A percentile compares a stretch with the other conserved stretches of the same genome.
These are phyloP conservation scores for Talaromyces funiculosus DNA, from an alignment of 2,329 filamentous ascomycete species.

Conservation along the genomic window DNA sequence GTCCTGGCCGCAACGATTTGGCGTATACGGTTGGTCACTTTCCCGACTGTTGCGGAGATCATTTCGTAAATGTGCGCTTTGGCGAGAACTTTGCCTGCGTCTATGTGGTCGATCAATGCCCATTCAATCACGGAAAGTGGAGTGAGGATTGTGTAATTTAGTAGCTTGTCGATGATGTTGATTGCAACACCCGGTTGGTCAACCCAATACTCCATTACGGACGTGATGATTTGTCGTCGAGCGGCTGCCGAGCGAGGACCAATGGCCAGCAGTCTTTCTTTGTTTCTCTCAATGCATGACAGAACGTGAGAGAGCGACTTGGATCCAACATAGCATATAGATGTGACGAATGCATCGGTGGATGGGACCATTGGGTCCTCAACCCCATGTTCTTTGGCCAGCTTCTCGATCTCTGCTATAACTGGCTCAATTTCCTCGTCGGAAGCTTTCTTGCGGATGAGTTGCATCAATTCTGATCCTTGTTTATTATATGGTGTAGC, in stretches of 20 bases:
- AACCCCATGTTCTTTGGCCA: conserved; percentile 63
- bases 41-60: conserved; percentile 78
- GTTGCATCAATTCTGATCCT: conserved; percentile 71
- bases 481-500: conserved; percentile 76
- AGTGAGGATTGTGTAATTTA: conserved; percentile 93
- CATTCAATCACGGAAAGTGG: conserved; percentile 83
- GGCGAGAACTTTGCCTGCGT: conserved; percentile 63
- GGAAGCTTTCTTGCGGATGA: conserved; percentile 76
- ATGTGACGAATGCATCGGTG: conserved; percentile 88
- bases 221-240: conserved; percentile 79
- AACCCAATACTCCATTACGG: conserved; percentile 88
- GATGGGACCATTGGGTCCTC: conserved; percentile 74
- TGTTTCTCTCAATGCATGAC: conserved; percentile 90
- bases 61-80: conserved; percentile 81
- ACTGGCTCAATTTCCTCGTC: conserved; percentile 82
- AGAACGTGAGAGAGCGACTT: conserved; percentile 96
- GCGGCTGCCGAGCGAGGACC: conserved; percentile 69
- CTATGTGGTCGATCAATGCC: conserved; percentile 66
- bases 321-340: conserved; percentile 86
- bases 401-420: conserved; percentile 74
- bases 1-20: conserved; percentile 65
- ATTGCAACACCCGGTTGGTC: conserved; percentile 88
- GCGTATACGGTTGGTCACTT: conserved; percentile 79
- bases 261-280: conserved; percentile 76
- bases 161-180: conserved; percentile 89